A percentile compares a stretch with the other conserved stretches of the same genome.
phyloP scores from a whole-genome alignment of 495 filamentous ascomycete genomes.

The Podospora pseudoanserina region DNA sequence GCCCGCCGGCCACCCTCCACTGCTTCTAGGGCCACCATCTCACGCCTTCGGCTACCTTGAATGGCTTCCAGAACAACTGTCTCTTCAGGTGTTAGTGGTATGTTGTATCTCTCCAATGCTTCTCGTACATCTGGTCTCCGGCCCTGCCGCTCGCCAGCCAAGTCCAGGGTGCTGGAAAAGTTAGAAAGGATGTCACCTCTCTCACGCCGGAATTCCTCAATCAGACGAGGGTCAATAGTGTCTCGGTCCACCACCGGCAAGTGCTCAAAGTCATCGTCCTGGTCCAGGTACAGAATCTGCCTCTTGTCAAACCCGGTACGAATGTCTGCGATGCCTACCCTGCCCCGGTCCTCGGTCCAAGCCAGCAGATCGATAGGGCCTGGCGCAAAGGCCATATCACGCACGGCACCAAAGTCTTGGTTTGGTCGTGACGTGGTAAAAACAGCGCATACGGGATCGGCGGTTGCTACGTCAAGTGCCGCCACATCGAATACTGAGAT shows the following conservation, averaged over 20 bases:
- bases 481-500: conserved; percentile 51
- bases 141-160: conserved; percentile 12
- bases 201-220: conserved; percentile 32
- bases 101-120: conserved; percentile 30
- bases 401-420: conserved; percentile 68
- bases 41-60: conserved; percentile 43
- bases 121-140: conserved; percentile 26
- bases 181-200: conserved; percentile 21
- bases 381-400: conserved; percentile 87
- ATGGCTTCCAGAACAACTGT: conserved; percentile 47
- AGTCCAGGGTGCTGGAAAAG: conserved; percentile 19
- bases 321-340: conserved; percentile 79
- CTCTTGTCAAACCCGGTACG: conserved; percentile 70
- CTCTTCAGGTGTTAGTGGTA: conserved; percentile 45
- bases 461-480: conserved; percentile 34
- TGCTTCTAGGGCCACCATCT: conserved; percentile 29
- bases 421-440: conserved; percentile 57
- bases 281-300: conserved; percentile 67
- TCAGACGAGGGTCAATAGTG: conserved; percentile 50
- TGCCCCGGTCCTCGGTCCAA: conserved; percentile 86
- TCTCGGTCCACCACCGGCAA: conserved; percentile 40
- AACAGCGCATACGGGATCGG: conserved; percentile 40
- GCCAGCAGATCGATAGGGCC: conserved; percentile 87
- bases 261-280: conserved; percentile 53
- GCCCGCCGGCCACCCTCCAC: conserved; percentile 7